Conservation (phyloP, 2,329 filamentous ascomycete genomes). For the Beauveria bassiana region DNA sequence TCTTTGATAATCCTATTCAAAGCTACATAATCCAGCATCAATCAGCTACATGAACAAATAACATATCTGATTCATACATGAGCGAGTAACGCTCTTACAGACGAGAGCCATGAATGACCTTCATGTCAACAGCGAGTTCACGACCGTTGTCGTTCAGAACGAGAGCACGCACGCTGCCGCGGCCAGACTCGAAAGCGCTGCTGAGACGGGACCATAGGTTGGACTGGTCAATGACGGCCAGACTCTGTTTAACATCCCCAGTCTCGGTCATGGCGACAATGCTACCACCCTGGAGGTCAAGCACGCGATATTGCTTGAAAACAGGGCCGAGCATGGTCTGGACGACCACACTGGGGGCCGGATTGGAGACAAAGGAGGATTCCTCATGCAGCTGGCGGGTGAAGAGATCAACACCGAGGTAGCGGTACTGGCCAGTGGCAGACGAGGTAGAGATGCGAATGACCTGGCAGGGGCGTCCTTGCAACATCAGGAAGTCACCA, state of each 20-base stretch:
- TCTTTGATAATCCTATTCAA: not conserved
- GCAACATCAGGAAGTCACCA: slow-evolving; percentile 96
- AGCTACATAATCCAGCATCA: slow-evolving; percentile 10
- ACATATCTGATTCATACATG: slow-evolving; percentile 10
- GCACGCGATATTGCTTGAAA: slow-evolving; percentile 99
- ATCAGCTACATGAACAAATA: slow-evolving; percentile 10
- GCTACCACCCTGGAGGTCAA: slow-evolving; percentile 82
- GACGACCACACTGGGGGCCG: slow-evolving; percentile 89
- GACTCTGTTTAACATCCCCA: slow-evolving; percentile 93
- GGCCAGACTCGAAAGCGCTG: slow-evolving; percentile 81
- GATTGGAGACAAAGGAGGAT: slow-evolving; percentile 96
- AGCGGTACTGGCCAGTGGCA: slow-evolving; percentile 98
- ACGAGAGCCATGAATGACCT: slow-evolving; percentile 81
- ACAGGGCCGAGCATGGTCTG: slow-evolving; percentile 99
- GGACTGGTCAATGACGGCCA: slow-evolving; percentile 93
- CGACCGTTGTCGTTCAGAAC: slow-evolving; percentile 90
- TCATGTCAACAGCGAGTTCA: slow-evolving; percentile 97
- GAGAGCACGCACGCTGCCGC: slow-evolving; percentile 87
- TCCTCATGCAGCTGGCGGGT: slow-evolving; percentile 99
- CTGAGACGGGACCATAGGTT: slow-evolving; percentile 74
- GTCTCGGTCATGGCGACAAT: slow-evolving; percentile 98
- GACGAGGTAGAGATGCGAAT: slow-evolving; percentile 98
- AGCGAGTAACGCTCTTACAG: slow-evolving; percentile 37
- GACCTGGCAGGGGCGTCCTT: slow-evolving; percentile 98
- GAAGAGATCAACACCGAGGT: slow-evolving; percentile 99